A percentile compares a stretch with the other conserved stretches of the same genome.
These are phyloP conservation scores for Colletotrichum camelliae DNA, from an alignment of 2,329 filamentous ascomycete genomes.

Conservation along the genomic window DNA sequence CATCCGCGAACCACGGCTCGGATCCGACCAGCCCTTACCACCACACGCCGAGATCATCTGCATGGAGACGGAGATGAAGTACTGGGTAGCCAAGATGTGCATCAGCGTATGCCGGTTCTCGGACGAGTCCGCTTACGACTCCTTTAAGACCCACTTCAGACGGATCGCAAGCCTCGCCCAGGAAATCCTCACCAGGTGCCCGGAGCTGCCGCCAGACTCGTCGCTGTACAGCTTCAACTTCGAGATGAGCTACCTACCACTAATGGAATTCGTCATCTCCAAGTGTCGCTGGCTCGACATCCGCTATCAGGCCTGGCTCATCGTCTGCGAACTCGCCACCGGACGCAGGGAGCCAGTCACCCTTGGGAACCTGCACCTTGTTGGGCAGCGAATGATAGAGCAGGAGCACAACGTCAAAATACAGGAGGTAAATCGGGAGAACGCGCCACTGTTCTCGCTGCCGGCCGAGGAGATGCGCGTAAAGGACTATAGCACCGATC, in stretches of 20 bases:
- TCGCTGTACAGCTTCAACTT: constrained; percentile 5
- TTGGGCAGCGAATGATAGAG: constrained; percentile 5
- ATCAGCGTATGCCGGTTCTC: constrained; percentile 12
- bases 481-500: background rate
- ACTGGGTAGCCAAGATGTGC: constrained; percentile 11
- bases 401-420: constrained; percentile 12
- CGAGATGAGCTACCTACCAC: constrained; percentile 6
- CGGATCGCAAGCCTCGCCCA: background rate
- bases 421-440: background rate
- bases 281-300: constrained; percentile 20
- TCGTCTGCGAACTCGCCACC: background rate
- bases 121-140: constrained; percentile 16
- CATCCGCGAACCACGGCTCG: background rate
- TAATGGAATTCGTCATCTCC: constrained; percentile 12
- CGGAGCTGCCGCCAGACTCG: background rate
- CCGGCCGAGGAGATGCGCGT: constrained; percentile 19
- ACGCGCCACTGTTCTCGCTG: constrained; percentile 9
- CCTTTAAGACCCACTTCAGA: background rate
- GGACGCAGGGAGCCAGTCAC: background rate
- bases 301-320: constrained; percentile 9
- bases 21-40: background rate
- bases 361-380: background rate
- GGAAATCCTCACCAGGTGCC: background rate
- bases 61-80: constrained; percentile 17
- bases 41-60: constrained; percentile 1